A percentile compares a stretch with the other conserved stretches of the same genome.
Evolutionary conservation across 768 basidiomycete species (phyloP).

Genomic region (Lentinula aciculospora): DNA sequence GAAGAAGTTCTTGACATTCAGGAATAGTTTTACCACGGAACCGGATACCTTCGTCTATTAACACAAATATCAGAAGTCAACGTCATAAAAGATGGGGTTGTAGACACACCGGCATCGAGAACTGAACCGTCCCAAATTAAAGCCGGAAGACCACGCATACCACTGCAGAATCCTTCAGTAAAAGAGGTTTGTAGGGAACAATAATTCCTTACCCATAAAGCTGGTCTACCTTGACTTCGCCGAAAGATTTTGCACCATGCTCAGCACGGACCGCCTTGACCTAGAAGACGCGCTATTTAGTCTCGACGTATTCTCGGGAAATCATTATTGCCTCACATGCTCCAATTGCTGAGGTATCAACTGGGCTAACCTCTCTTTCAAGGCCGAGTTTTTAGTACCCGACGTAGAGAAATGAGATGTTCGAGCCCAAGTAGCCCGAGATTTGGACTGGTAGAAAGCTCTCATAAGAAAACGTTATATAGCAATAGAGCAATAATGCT

Average conservation of each 20-base stretch:
- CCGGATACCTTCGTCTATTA: slow-evolving; percentile 88
- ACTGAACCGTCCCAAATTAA: slow-evolving; percentile 99
- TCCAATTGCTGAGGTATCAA: slow-evolving; percentile 87
- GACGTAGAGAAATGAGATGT: slow-evolving; percentile 59
- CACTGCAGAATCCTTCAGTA: slow-evolving; percentile 33
- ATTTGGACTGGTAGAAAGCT: slow-evolving; percentile 39
- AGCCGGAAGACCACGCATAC: slow-evolving; percentile 86
- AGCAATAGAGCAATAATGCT: slow-evolving; percentile 14
- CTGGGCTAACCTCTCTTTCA: slow-evolving; percentile 91
- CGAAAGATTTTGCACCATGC: slow-evolving; percentile 92
- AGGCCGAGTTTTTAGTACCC: slow-evolving; percentile 54
- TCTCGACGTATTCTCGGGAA: slow-evolving; percentile 5
- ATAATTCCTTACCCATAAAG: slow-evolving; percentile 65
- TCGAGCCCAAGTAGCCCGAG: slow-evolving; percentile 35
- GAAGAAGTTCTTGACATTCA: slow-evolving; percentile 80
- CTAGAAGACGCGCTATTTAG: slow-evolving; percentile 27
- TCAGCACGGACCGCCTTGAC: slow-evolving; percentile 79
- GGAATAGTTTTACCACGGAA: slow-evolving; percentile 97
- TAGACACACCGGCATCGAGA: slow-evolving; percentile 73
- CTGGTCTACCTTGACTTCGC: slow-evolving; percentile 86
- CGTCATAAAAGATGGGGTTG: background rate
- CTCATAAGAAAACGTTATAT: slow-evolving; percentile 2
- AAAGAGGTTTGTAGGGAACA: background rate
- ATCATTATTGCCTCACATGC: slow-evolving; percentile 36
- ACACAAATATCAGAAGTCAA: slow-evolving; percentile 8